Percentiles rank a stretch among this genome's conserved stretches.
phyloP scores from a whole-genome alignment of 2,329 filamentous ascomycete species.

The Achaetomium macrosporum region DNA sequence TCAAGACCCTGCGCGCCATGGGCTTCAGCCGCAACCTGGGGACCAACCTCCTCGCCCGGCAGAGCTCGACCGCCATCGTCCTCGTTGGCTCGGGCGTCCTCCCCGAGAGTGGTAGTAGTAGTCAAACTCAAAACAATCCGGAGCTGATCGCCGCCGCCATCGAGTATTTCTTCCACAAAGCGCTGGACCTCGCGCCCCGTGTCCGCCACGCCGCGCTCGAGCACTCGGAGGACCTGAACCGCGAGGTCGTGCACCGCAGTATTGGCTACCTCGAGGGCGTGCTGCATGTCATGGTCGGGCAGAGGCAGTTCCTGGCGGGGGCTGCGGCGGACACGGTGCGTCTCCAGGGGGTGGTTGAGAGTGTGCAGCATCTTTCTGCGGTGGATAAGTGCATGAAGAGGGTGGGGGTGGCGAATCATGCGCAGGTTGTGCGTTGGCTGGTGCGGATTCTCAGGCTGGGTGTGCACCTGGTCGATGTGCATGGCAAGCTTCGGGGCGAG shows the following conservation, averaged over 20 bases:
- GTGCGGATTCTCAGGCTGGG: slow-evolving; percentile 60
- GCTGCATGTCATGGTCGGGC: slow-evolving; percentile 57
- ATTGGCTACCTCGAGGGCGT: slow-evolving; percentile 84
- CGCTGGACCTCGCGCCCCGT: slow-evolving; percentile 65
- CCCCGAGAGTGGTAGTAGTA: too few relatives aligned
- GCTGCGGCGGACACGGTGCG: slow-evolving; percentile 33
- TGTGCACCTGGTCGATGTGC: slow-evolving; percentile 56
- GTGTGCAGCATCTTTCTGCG: slow-evolving; percentile 33
- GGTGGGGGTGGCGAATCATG: slow-evolving; percentile 22
- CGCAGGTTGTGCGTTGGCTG: slow-evolving; percentile 52
- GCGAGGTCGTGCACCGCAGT: slow-evolving; percentile 71
- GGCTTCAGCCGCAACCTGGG: slow-evolving; percentile 80
- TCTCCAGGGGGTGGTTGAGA: slow-evolving; percentile 34
- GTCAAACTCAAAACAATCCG: too few relatives aligned
- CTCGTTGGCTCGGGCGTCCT: slow-evolving; percentile 52
- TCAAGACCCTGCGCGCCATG: slow-evolving; percentile 81
- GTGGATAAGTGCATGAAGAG: slow-evolving; percentile 21
- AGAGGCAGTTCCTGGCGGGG: slow-evolving; percentile 47
- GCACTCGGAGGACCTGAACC: slow-evolving; percentile 79
- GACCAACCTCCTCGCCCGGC: slow-evolving; percentile 64
- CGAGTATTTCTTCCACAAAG: slow-evolving; percentile 72
- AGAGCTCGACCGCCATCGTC: slow-evolving; percentile 64
- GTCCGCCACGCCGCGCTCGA: slow-evolving; percentile 62
- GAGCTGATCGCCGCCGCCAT: slow-evolving; percentile 37
- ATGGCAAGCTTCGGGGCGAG: slow-evolving; percentile 56